Evolutionary conservation across 257 asterid genomes (phyloP).

Genomic region (Fraxinus americana): DNA sequence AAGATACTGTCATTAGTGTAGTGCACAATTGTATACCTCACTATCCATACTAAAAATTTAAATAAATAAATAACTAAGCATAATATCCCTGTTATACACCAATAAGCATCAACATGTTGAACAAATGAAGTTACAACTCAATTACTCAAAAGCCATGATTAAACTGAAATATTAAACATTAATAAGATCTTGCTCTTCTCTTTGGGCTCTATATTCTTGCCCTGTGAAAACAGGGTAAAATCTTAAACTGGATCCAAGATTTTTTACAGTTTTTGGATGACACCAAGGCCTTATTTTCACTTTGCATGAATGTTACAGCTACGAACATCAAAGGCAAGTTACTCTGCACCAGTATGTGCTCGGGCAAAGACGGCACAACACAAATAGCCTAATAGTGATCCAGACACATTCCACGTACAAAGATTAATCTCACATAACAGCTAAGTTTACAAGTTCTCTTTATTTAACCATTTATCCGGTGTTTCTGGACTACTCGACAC

Average conservation of each 20-base stretch:
- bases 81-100: not conserved
- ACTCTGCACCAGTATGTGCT: not conserved
- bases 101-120: not conserved
- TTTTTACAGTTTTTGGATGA: not conserved
- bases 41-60: not conserved
- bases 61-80: not conserved
- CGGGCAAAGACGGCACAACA: not conserved
- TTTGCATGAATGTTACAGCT: not conserved
- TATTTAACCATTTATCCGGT: conserved; percentile 4
- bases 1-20: not conserved
- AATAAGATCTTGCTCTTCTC: not conserved
- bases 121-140: not conserved
- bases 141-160: not conserved
- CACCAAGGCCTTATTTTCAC: not conserved
- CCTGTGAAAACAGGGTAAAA: not conserved
- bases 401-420: not conserved
- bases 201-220: not conserved
- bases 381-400: not conserved
- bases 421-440: conserved; percentile 4
- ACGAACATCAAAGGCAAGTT: not conserved
- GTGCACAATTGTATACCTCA: not conserved
- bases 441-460: conserved; percentile 7
- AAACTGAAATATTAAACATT: not conserved
- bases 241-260: not conserved
- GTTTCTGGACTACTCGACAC: conserved; percentile 7